phyloP scores from a whole-genome alignment of 257 asterid genomes.

The Primulina tabacum region DNA sequence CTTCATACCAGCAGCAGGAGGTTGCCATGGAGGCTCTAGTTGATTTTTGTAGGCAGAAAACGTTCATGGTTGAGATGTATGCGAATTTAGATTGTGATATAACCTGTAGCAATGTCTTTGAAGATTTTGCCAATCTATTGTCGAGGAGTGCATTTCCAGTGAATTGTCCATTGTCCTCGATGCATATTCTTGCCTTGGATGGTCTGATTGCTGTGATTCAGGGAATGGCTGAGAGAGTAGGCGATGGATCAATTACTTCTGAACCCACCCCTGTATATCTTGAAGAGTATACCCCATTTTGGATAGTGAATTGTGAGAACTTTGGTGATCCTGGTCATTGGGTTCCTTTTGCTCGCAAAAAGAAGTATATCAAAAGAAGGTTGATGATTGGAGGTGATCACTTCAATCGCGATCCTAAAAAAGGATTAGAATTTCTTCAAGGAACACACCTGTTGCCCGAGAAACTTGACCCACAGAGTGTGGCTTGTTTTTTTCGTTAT shows the following conservation, averaged over 20 bases:
- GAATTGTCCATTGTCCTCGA: slow-evolving; percentile 84
- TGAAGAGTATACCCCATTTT: slow-evolving; percentile 82
- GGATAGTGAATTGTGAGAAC: slow-evolving; percentile 93
- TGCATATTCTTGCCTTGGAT: slow-evolving; percentile 98
- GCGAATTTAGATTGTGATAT: slow-evolving; percentile 94
- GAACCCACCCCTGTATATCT: slow-evolving; percentile 57
- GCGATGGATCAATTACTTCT: slow-evolving; percentile 67
- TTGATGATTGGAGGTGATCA: slow-evolving; percentile 98
- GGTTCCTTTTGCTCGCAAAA: slow-evolving; percentile 84
- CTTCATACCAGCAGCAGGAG: slow-evolving; percentile 97
- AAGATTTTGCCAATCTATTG: slow-evolving; percentile 87
- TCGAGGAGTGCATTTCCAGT: slow-evolving; percentile 97
- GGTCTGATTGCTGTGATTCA: slow-evolving; percentile 96
- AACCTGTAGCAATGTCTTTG: slow-evolving; percentile 90
- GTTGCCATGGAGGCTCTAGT: slow-evolving; percentile 98
- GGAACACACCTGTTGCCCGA: slow-evolving; percentile 93
- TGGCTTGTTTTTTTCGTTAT: slow-evolving; percentile 94
- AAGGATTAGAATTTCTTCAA: slow-evolving; percentile 93
- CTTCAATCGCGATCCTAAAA: slow-evolving; percentile 95
- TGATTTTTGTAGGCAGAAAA: slow-evolving; percentile 91
- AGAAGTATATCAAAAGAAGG: slow-evolving; percentile 85
- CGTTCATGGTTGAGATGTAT: slow-evolving; percentile 91
- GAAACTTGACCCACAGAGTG: slow-evolving; percentile 96
- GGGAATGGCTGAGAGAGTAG: slow-evolving; percentile 99
- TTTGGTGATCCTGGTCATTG: slow-evolving; percentile 80